These are phyloP conservation scores for Thielaviopsis populi DNA, from an alignment of 2,329 filamentous ascomycete species.

Conservation along the genomic window DNA sequence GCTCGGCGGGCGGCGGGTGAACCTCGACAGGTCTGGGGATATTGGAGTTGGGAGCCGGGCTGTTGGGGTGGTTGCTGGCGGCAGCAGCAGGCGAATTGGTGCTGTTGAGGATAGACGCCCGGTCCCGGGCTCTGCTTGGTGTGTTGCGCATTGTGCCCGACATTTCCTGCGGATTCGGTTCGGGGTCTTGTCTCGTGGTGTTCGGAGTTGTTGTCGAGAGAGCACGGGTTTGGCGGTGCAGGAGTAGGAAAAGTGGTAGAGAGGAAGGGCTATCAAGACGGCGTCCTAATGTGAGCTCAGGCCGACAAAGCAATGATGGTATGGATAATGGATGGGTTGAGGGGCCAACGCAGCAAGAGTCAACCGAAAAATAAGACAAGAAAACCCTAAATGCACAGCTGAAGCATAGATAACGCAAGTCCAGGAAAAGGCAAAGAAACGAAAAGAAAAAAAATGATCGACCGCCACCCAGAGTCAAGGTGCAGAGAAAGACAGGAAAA, in stretches of 20 bases:
- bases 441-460: constrained; percentile 2
- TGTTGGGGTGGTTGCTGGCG: constrained; percentile 36
- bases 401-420: not conserved
- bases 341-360: not conserved
- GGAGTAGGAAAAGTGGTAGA: not conserved
- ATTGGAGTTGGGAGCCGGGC: constrained; percentile 41
- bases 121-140: constrained; percentile 45
- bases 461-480: constrained; percentile 6
- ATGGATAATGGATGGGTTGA: not conserved
- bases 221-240: not conserved
- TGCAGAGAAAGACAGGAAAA: not conserved
- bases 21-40: constrained; percentile 63
- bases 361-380: not conserved
- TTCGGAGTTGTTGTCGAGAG: not conserved
- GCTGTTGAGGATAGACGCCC: constrained; percentile 34
- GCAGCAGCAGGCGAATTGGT: constrained; percentile 5
- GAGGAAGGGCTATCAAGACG: not conserved
- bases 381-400: constrained; percentile 3
- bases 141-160: constrained; percentile 55
- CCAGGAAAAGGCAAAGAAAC: constrained; percentile 1
- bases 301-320: not conserved
- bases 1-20: constrained; percentile 41
- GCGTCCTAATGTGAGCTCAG: not conserved
- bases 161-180: constrained; percentile 23
- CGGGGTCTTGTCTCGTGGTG: not conserved